A percentile compares a stretch with the other conserved stretches of the same genome.
Conservation (phyloP, 768 basidiomycete genomes). For the Mycena polygramma region DNA sequence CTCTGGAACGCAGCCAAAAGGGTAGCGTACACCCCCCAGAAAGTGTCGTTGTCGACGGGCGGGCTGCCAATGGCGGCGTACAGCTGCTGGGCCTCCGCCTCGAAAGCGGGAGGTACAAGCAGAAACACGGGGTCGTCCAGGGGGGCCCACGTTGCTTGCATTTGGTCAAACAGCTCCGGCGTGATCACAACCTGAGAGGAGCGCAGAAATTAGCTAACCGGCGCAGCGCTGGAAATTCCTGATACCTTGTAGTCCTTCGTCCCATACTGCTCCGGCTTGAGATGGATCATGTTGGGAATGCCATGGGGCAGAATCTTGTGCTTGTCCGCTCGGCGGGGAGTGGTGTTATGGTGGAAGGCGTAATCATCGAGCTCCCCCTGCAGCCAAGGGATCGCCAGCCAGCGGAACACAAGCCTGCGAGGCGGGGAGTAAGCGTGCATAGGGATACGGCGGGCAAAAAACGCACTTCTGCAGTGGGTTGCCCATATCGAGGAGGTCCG, state of each 20-base stretch:
- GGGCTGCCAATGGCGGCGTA: background rate
- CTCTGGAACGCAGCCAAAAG: too few species aligned
- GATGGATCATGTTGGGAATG: conserved; percentile 51
- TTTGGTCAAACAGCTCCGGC: conserved; percentile 16
- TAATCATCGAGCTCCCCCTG: conserved; percentile 54
- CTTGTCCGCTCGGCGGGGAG: conserved; percentile 40
- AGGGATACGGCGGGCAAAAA: background rate
- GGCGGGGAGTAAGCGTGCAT: too few species aligned
- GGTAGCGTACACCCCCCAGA: background rate
- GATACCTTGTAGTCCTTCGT: conserved; percentile 53
- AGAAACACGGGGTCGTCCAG: conserved; percentile 45
- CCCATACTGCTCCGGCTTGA: conserved; percentile 44
- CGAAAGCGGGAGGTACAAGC: conserved; percentile 45
- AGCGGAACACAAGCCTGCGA: conserved; percentile 52
- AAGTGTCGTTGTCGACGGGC: background rate
- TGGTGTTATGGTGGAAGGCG: conserved; percentile 39
- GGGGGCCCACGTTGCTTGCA: conserved; percentile 42
- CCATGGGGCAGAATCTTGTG: conserved; percentile 57
- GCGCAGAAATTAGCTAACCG: background rate
- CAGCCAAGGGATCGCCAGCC: conserved; percentile 56
- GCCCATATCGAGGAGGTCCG: background rate
- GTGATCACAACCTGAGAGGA: conserved; percentile 3
- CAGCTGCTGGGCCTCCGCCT: background rate
- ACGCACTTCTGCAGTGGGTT: conserved; percentile 42
- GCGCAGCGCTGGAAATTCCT: too few species aligned